These are phyloP conservation scores for Gymnopus androsaceus DNA, from an alignment of 1,284 basidiomycete species.

Conservation along the genomic window DNA sequence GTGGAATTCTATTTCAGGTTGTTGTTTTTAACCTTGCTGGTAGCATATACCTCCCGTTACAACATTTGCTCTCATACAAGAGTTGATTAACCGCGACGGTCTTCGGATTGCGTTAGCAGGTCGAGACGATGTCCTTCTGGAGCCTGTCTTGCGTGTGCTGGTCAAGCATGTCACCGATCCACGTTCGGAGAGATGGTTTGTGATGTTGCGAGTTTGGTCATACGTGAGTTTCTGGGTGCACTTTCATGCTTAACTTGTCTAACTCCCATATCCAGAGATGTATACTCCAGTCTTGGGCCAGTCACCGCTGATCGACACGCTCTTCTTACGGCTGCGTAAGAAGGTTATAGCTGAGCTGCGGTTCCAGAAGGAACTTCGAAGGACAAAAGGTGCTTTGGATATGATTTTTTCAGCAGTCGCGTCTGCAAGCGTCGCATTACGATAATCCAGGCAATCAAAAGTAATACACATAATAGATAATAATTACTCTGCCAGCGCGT, in stretches of 20 bases:
- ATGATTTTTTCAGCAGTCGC: constrained; percentile 83
- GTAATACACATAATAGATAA: constrained; percentile 4
- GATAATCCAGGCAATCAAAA: not conserved
- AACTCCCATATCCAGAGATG: constrained; percentile 67
- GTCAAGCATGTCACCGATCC: constrained; percentile 88
- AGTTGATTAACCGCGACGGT: constrained; percentile 92
- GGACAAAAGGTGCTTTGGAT: constrained; percentile 86
- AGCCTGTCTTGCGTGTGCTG: constrained; percentile 86
- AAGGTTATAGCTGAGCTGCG: constrained; percentile 85
- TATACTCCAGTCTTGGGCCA: constrained; percentile 91
- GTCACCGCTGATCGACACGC: constrained; percentile 88
- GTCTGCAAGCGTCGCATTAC: constrained; percentile 31
- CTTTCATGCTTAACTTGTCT: constrained; percentile 4
- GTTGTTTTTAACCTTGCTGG: constrained; percentile 11
- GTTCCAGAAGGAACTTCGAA: constrained; percentile 89
- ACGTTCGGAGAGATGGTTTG: constrained; percentile 89
- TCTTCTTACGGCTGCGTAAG: constrained; percentile 82
- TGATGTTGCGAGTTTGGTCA: constrained; percentile 79
- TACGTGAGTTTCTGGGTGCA: constrained; percentile 59
- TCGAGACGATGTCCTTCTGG: constrained; percentile 92
- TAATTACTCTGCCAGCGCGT: constrained; percentile 44
- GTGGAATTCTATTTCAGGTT: not conserved
- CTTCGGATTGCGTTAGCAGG: constrained; percentile 85
- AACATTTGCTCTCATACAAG: constrained; percentile 90
- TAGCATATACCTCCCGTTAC: constrained; percentile 82